phyloP scores from a whole-genome alignment of 352 stramenopile species.

The Pythium aphanidermatum region DNA sequence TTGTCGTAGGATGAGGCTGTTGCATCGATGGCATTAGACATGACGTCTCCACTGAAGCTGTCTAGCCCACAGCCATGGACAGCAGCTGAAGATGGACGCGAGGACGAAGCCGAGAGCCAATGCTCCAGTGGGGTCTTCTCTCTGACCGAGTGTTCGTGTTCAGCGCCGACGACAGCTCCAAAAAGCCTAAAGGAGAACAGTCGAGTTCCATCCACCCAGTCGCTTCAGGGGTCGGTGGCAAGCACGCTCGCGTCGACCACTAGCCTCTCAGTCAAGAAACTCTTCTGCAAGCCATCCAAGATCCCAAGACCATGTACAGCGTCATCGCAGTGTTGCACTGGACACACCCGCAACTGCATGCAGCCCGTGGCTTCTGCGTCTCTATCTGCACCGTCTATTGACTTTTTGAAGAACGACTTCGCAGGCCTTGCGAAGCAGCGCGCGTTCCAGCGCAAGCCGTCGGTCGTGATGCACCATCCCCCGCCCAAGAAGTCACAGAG shows the following conservation, averaged over 20 bases:
- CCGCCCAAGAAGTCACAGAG: conserved; percentile 23
- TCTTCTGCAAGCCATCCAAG: conserved; percentile 20
- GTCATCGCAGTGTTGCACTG: conserved; percentile 3
- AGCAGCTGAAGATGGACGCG: too few species aligned
- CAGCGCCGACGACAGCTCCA: too few species aligned
- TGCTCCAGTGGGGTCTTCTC: conserved; percentile 11
- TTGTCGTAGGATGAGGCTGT: conserved; percentile 5
- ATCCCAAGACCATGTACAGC: conserved; percentile 14
- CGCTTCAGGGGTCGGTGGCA: conserved; percentile 4
- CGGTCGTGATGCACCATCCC: conserved; percentile 13
- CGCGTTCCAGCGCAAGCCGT: conserved; percentile 48
- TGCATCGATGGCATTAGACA: neutral
- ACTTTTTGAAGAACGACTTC: conserved; percentile 11
- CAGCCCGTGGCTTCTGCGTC: too few species aligned
- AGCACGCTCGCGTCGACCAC: conserved; percentile 1
- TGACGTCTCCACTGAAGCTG: neutral
- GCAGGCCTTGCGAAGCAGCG: conserved; percentile 52
- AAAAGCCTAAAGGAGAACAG: too few species aligned
- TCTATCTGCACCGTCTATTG: neutral
- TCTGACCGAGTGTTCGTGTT: conserved; percentile 11
- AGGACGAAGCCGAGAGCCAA: too few species aligned
- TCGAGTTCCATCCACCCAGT: conserved; percentile 4
- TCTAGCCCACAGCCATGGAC: conserved; percentile 3
- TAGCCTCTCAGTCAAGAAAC: conserved; percentile 12
- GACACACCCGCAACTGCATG: neutral